phyloP scores from a whole-genome alignment of 164 flowering plant genomes.

The Macadamia tetraphylla region DNA sequence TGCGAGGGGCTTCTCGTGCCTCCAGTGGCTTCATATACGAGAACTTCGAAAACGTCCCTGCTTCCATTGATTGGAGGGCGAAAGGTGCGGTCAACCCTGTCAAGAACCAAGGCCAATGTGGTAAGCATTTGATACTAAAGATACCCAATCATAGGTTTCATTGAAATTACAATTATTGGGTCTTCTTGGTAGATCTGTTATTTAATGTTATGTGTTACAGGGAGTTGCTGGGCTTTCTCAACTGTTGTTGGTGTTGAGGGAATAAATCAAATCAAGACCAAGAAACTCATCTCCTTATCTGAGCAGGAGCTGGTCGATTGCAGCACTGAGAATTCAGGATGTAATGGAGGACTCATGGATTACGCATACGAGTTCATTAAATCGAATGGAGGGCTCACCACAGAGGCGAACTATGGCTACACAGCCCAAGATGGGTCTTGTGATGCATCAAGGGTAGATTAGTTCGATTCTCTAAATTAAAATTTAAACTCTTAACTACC shows the following conservation, averaged over 20 bases:
- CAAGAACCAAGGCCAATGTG: conserved; percentile 80
- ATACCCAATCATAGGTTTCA: too few relatives aligned
- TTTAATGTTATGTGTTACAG: conserved; percentile 22
- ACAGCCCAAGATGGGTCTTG: conserved; percentile 55
- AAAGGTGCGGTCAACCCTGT: conserved; percentile 60
- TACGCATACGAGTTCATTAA: conserved; percentile 48
- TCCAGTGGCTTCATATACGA: conserved; percentile 48
- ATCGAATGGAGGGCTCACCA: conserved; percentile 57
- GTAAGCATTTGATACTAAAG: conserved; percentile 23
- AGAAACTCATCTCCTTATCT: conserved; percentile 13
- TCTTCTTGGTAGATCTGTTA: too few relatives aligned
- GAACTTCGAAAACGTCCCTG: conserved; percentile 30
- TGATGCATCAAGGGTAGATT: conserved; percentile 40
- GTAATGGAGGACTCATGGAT: conserved; percentile 53
- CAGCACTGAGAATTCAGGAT: conserved; percentile 56
- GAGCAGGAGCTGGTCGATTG: conserved; percentile 78
- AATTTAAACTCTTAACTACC: not conserved
- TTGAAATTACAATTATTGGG: not conserved
- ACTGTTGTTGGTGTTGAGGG: conserved; percentile 80
- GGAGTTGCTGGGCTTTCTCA: conserved; percentile 19
- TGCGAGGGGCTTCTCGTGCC: conserved; percentile 31
- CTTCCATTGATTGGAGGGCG: conserved; percentile 72
- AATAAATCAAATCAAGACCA: conserved; percentile 64
- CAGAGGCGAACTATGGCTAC: conserved; percentile 65
- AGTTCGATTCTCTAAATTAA: too few relatives aligned